A percentile compares a stretch with the other conserved stretches of the same genome.
phyloP scores from a whole-genome alignment of 768 basidiomycete species.

The Auriscalpium microsporum region DNA sequence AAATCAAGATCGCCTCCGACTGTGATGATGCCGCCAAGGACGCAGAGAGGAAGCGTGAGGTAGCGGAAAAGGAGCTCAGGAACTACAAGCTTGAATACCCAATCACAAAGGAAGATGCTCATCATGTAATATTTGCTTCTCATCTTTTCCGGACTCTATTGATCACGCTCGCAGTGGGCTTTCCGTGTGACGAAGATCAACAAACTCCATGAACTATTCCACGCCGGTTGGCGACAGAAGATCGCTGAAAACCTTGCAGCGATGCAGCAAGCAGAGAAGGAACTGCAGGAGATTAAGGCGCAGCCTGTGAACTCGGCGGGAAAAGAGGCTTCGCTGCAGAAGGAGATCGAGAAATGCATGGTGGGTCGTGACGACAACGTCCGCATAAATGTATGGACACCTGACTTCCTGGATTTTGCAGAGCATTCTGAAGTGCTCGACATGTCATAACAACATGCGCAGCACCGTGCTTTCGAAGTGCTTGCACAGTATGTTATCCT shows the following conservation, averaged over 20 bases:
- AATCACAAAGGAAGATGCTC: too few species aligned
- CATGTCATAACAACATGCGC: constrained; percentile 72
- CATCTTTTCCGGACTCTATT: too few species aligned
- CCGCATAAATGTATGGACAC: not conserved
- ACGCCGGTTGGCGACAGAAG: constrained; percentile 3
- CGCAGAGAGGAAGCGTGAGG: too few species aligned
- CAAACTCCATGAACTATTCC: constrained; percentile 30
- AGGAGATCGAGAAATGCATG: constrained; percentile 51
- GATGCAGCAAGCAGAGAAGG: constrained; percentile 26
- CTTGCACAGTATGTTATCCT: constrained; percentile 69
- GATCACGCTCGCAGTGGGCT: too few species aligned
- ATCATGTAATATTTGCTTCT: too few species aligned
- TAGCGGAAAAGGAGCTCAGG: too few species aligned
- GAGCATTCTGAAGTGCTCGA: constrained; percentile 83
- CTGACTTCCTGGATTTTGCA: constrained; percentile 22
- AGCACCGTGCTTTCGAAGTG: constrained; percentile 80
- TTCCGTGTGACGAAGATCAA: constrained; percentile 18
- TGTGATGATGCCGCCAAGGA: too few species aligned
- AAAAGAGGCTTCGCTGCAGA: constrained; percentile 31
- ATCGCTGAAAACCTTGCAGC: not conserved
- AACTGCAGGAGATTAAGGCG: constrained; percentile 31
- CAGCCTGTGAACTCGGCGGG: constrained; percentile 20
- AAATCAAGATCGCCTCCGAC: too few species aligned
- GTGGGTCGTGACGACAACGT: constrained; percentile 27
- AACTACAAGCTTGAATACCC: too few species aligned